Conservation (phyloP, 208 protist genomes). For the Crithidia bombi region DNA sequence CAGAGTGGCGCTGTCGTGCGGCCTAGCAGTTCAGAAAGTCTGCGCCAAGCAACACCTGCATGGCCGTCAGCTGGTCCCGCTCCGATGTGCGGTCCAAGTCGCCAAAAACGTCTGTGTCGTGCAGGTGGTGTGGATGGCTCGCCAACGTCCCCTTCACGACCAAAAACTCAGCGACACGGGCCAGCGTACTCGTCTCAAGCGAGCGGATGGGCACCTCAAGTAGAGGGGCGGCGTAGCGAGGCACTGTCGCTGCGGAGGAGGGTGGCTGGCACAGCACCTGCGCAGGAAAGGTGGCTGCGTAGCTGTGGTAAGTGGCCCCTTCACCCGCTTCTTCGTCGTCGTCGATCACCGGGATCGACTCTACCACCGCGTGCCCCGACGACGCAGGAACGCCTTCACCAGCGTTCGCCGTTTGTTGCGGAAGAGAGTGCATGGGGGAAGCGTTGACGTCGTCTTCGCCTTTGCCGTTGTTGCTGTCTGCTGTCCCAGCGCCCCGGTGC, state of each 20-base stretch:
- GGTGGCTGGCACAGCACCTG: slow-evolving; percentile 18
- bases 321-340: slow-evolving; percentile 5
- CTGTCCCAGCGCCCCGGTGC: slow-evolving; percentile 9
- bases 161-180: slow-evolving; percentile 46
- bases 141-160: slow-evolving; percentile 44
- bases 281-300: slow-evolving; percentile 23
- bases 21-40: slow-evolving; percentile 53
- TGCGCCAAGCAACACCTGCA: slow-evolving; percentile 50
- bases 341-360: not conserved
- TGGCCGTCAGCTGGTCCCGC: slow-evolving; percentile 40
- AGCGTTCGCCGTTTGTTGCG: not conserved
- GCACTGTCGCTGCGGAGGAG: not conserved
- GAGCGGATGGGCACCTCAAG: slow-evolving; percentile 41
- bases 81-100: slow-evolving; percentile 38
- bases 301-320: slow-evolving; percentile 21
- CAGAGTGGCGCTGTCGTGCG: too few species aligned
- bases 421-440: not conserved
- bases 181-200: slow-evolving; percentile 42
- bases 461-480: slow-evolving; percentile 1
- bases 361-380: not conserved
- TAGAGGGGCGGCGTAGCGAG: not conserved
- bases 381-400: too few species aligned
- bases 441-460: not conserved
- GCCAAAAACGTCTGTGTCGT: slow-evolving; percentile 35
- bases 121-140: slow-evolving; percentile 23